Evolutionary conservation across 371 early-diverging fungal species (phyloP).

Genomic region (Lichtheimia corymbifera): DNA sequence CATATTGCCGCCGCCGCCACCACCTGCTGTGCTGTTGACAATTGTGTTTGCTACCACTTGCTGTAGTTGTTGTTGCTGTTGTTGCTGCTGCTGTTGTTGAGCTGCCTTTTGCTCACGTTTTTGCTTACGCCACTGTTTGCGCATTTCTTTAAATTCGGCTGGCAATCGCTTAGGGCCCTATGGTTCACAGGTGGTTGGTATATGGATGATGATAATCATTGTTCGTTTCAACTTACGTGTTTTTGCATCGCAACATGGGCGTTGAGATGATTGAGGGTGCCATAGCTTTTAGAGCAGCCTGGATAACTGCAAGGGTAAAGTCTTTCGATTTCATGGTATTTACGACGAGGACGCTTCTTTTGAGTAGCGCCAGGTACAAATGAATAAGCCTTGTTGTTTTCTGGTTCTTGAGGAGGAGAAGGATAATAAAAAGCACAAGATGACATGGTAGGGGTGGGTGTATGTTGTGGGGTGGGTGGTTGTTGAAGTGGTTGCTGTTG

Average conservation of each 20-base stretch:
- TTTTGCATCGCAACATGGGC: constrained; percentile 74
- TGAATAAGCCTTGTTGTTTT: constrained; percentile 36
- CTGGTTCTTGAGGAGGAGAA: too few relatives aligned
- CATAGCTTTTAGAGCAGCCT: constrained; percentile 69
- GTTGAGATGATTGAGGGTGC: constrained; percentile 75
- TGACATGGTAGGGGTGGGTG: neutral
- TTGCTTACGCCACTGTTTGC: constrained; percentile 47
- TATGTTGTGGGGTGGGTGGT: neutral
- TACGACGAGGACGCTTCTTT: constrained; percentile 68
- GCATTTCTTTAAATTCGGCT: constrained; percentile 56
- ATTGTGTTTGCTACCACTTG: too few relatives aligned
- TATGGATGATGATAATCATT: neutral
- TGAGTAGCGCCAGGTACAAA: constrained; percentile 63
- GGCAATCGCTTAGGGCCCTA: constrained; percentile 33
- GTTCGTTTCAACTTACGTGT: constrained; percentile 46
- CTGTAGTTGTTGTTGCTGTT: neutral
- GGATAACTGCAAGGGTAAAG: constrained; percentile 65
- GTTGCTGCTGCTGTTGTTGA: constrained; percentile 20
- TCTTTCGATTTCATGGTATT: constrained; percentile 74
- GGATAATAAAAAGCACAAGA: neutral
- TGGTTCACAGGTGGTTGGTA: neutral
- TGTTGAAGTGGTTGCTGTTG: neutral
- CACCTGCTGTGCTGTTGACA: too few relatives aligned
- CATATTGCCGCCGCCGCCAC: too few relatives aligned
- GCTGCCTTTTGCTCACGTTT: constrained; percentile 37